Evolutionary conservation across 768 basidiomycete genomes (phyloP), one percentile per base, ranked within the genome.

Genomic region (Russula earlei): DNA sequence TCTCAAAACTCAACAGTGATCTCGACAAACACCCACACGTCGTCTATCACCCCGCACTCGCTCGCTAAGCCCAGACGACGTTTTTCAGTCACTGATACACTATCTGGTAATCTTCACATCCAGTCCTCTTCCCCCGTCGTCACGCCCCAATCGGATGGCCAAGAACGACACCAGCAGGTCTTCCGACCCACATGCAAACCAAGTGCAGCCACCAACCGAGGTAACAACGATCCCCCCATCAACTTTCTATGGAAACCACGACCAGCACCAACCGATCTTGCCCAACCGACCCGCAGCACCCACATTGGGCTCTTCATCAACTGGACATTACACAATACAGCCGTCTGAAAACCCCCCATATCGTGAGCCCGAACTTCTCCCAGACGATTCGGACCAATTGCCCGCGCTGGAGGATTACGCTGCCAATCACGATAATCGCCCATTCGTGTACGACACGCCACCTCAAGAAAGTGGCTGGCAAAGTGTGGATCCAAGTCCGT

Each of bases 221-320:
- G 58, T 53, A 25, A 51, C 54, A 66, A 68, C 60, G 66, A 69
- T 53, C 59, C 62, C 52, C 59, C 71, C 45, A 63, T 47, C 55
- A 29, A 47, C 46, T 0, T 63, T 53, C 43, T 62, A 62, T 31
- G 41, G 34, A 36, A 58, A 0, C 25, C 55, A 52, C n/a, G 60
- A 20, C 41, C 50, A 62, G 22, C 59, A 61, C 17, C 72, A 70
- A 10, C 72, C 73, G 3, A 69, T 73, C 17, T 67, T 72, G 6
- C 72, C 72, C 43, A 65, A 65, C 36, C 63, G 72, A 8, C 67
- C 66, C 17, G 66, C 57, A 14, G 52, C 45, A n/a, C 59, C 66
- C 50, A 64, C 59, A 57, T 40, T 65, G 19, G 75, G 75, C 17
- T 73, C 74, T 1, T 50, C 71, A 14, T 64, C 71, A 49, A 74